Percentiles rank a stretch among this genome's conserved stretches.
Evolutionary conservation across 805 yeast species (phyloP).

Genomic region (Ogataea sp.): DNA sequence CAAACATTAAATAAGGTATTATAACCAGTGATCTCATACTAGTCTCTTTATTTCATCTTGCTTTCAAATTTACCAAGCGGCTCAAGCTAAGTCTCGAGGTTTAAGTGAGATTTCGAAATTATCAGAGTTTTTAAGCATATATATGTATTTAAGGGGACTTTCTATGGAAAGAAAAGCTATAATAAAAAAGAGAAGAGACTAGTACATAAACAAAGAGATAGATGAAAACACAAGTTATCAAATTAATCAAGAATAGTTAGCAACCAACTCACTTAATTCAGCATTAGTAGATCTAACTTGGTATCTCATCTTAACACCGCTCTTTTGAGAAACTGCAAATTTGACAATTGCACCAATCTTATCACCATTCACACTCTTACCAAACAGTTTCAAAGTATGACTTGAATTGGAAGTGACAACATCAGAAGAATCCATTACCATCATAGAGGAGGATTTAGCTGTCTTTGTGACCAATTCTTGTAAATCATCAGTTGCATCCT

Average conservation of each 20-base stretch:
- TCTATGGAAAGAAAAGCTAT: no score
- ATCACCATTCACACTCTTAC: slow-evolving; percentile 57
- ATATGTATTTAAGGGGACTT: no score
- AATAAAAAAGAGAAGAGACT: no score
- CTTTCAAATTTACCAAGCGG: no score
- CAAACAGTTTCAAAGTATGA: slow-evolving; percentile 76
- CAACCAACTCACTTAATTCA: slow-evolving; percentile 41
- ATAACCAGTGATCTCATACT: no score
- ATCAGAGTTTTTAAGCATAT: no score
- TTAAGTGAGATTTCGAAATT: no score
- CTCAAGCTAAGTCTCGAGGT: no score
- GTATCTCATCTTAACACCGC: slow-evolving; percentile 44
- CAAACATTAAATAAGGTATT: no score
- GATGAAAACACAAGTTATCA: slow-evolving; percentile 17
- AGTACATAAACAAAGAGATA: neutral
- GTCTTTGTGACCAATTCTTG: slow-evolving; percentile 53
- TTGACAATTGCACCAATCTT: slow-evolving; percentile 44
- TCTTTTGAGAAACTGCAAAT: slow-evolving; percentile 40
- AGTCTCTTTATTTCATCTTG: no score
- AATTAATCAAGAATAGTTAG: slow-evolving; percentile 37
- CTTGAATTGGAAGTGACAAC: slow-evolving; percentile 45
- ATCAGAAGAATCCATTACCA: slow-evolving; percentile 71
- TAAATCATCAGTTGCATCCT: slow-evolving; percentile 27
- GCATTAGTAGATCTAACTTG: slow-evolving; percentile 50
- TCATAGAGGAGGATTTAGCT: slow-evolving; percentile 45